A percentile compares a stretch with the other conserved stretches of the same genome.
phyloP scores from a whole-genome alignment of 192 early-diverging fungal genomes.

The Rhizophagus clarus region DNA sequence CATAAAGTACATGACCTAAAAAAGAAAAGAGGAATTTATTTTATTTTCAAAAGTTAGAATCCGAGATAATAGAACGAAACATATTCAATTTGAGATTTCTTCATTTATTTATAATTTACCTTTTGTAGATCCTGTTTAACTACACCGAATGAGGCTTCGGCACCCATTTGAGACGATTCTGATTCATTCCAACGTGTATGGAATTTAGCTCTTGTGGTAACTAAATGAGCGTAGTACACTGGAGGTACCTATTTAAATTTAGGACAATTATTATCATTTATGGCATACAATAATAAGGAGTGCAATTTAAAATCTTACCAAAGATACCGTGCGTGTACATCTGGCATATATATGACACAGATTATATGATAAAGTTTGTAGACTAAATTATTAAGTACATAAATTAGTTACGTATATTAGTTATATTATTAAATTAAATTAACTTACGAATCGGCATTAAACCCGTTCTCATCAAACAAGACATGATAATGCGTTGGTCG shows the following conservation, averaged over 20 bases:
- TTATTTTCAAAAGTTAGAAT: background rate
- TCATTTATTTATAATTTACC: constrained; percentile 15
- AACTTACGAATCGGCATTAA: constrained; percentile 61
- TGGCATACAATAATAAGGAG: background rate
- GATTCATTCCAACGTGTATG: constrained; percentile 59
- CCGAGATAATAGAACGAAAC: background rate
- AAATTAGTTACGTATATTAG: background rate
- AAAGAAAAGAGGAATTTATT: no score
- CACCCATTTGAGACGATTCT: constrained; percentile 30
- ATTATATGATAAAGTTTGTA: constrained; percentile 89
- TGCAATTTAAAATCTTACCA: constrained; percentile 39
- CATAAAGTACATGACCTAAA: constrained; percentile 15
- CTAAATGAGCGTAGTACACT: constrained; percentile 92
- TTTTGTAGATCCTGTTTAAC: constrained; percentile 46
- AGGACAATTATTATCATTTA: background rate
- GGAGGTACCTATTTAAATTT: constrained; percentile 58
- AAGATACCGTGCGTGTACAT: constrained; percentile 82
- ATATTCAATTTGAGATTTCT: background rate
- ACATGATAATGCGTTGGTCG: constrained; percentile 95
- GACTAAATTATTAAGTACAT: constrained; percentile 15
- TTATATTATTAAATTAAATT: background rate
- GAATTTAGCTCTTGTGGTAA: constrained; percentile 83
- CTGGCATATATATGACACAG: constrained; percentile 93
- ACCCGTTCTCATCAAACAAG: constrained; percentile 83
- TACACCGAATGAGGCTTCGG: constrained; percentile 23